phyloP scores from a whole-genome alignment of 1,139 yeast species.

The Kodamaea alishanica region DNA sequence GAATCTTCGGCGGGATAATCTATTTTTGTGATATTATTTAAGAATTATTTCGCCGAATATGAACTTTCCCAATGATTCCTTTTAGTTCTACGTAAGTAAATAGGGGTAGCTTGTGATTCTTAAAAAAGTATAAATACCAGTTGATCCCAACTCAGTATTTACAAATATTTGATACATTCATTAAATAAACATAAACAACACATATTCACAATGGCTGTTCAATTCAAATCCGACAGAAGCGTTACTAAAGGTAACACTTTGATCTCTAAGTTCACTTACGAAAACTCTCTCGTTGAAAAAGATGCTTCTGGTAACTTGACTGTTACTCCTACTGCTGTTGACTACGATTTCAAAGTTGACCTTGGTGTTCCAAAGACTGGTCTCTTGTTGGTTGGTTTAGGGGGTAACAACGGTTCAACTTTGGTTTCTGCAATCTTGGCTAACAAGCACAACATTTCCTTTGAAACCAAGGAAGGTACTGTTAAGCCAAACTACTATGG shows the following conservation, averaged over 20 bases:
- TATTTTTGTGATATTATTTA: conserved; percentile 1
- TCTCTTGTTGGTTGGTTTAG: conserved; percentile 86
- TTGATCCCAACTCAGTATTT: not conserved
- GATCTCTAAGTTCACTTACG: conserved; percentile 68
- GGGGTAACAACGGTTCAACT: conserved; percentile 96
- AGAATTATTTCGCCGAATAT: conserved; percentile 1
- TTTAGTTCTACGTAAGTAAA: conserved; percentile 1
- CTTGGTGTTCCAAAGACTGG: conserved; percentile 83
- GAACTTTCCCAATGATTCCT: conserved; percentile 3
- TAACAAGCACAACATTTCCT: conserved; percentile 72
- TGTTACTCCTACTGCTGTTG: conserved; percentile 69
- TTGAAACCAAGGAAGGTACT: conserved; percentile 79
- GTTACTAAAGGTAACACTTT: conserved; percentile 56
- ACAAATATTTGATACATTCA: not conserved
- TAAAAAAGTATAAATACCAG: conserved; percentile 20
- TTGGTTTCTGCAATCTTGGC: conserved; percentile 82
- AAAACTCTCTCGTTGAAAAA: conserved; percentile 58
- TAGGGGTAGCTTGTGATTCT: not conserved
- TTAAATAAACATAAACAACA: conserved; percentile 1
- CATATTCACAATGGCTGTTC: conserved; percentile 25
- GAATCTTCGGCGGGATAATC: conserved; percentile 25
- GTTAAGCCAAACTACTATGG: conserved; percentile 88
- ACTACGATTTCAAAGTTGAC: conserved; percentile 84
- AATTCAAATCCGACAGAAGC: conserved; percentile 63
- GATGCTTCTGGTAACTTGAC: conserved; percentile 50